Base-by-base conservation (phyloP, 2,329 filamentous ascomycete species). In the Hypoxylon sp. region DNA sequence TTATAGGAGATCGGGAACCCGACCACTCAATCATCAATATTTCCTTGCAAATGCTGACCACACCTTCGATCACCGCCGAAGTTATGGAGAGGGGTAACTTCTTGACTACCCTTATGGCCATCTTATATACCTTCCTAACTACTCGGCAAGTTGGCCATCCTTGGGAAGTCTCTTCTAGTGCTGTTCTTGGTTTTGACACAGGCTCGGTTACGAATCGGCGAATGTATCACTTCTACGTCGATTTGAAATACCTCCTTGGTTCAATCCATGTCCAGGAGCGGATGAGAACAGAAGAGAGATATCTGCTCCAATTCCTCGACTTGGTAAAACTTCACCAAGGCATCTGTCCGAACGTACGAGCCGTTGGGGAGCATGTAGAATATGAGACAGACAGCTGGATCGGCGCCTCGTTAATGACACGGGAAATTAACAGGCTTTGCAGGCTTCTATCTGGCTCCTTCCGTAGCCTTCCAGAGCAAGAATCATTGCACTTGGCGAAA, bases 311-410 rank as follows among this genome's bases (percentile, higher is more conserved):
- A 73, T 99, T 98, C 78, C 82, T 99, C 46, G 96, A 99, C 74
- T 83, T 99, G 15, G 93, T 97, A 67, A 97, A 97, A 77, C 85
- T 99, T 47, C 94, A 97, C 68, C 96, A 99, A 79, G 94, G 95
- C 26, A 97, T 99, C 58, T 97, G 94, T 71, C 95, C 95, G 1
- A 99, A 98, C 72, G 84, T 94, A 24, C 87, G 96, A 65, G 95
- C 94, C 2, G 87, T 97, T 20, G 93, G 94, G 15, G 95, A 98
- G 74, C 95, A 99, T 76, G 92, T 99, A 30, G 96, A 99, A 77
- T 99, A 98, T 74, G 95, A 99, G 78, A 96, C 94, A 1, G 96
- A 99, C 78, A 91, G 93, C 19, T 99, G 95, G 95, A 98, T 99
- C 55, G 96, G 92, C 60, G 94, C 95, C 3, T 97, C 94, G 6